Conservation (phyloP, 306 rosid genomes). For the Oemleria cerasiformis region DNA sequence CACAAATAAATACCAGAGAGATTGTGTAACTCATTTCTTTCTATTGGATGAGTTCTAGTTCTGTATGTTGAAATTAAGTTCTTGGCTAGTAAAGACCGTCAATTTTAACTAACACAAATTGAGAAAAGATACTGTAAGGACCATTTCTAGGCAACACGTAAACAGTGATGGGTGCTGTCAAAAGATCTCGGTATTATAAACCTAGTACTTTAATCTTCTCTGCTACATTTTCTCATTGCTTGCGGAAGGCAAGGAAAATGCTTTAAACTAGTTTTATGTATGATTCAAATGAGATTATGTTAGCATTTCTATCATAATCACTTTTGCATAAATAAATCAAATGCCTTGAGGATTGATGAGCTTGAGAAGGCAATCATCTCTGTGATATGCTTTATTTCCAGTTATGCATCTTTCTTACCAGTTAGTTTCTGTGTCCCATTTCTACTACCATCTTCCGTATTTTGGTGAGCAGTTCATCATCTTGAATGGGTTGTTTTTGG, state of each 20-base stretch:
- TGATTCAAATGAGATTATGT: too few species aligned
- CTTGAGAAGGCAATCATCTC: not conserved
- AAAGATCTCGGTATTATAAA: not conserved
- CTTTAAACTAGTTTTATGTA: not conserved
- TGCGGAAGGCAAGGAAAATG: not conserved
- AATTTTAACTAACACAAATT: too few species aligned
- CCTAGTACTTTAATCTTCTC: not conserved
- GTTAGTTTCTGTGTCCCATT: not conserved
- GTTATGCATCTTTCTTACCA: not conserved
- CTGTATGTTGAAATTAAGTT: not conserved
- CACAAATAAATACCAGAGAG: not conserved
- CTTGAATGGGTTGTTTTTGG: too few species aligned
- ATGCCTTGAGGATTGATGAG: not conserved
- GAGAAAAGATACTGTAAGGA: too few species aligned
- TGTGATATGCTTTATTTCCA: not conserved
- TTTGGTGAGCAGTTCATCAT: too few species aligned
- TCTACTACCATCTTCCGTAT: too few species aligned
- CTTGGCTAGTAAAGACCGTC: not conserved
- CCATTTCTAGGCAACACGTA: not conserved
- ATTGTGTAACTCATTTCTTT: not conserved
- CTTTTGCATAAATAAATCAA: not conserved
- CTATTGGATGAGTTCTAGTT: not conserved
- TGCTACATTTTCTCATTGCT: not conserved
- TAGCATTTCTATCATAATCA: not conserved
- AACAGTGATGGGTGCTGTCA: not conserved